Percentiles rank a stretch among this genome's conserved stretches.
Conservation (phyloP, 2,329 filamentous ascomycete genomes). For the Furcasterigmium sp. region DNA sequence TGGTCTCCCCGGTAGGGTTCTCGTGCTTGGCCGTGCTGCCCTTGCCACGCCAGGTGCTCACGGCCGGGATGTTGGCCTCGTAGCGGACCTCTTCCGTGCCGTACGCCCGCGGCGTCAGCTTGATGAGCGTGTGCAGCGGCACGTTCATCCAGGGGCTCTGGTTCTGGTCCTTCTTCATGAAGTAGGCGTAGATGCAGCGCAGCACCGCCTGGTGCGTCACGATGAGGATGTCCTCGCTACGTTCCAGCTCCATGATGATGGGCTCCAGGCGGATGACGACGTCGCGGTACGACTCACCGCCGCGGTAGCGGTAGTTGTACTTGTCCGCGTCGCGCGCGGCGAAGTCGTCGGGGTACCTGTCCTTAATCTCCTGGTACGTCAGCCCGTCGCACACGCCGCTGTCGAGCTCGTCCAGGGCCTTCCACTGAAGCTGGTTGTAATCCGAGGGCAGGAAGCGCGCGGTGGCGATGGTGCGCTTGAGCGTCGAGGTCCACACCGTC, state of each 20-base stretch:
- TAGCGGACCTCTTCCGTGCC: constrained; percentile 85
- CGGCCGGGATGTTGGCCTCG: constrained; percentile 87
- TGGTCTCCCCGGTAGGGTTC: constrained; percentile 39
- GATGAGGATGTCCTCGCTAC: constrained; percentile 94
- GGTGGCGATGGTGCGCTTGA: constrained; percentile 84
- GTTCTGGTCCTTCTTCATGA: constrained; percentile 94
- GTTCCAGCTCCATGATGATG: constrained; percentile 98
- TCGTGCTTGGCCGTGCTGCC: constrained; percentile 89
- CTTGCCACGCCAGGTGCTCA: constrained; percentile 94
- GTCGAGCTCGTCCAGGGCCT: constrained; percentile 94
- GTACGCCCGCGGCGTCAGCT: constrained; percentile 90
- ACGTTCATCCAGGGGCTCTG: constrained; percentile 98
- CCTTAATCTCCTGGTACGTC: constrained; percentile 92
- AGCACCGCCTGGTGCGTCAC: constrained; percentile 97
- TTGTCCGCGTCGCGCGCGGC: constrained; percentile 94
- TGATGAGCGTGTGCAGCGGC: constrained; percentile 91
- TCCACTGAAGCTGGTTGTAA: constrained; percentile 97
- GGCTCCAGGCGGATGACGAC: constrained; percentile 96
- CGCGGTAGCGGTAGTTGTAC: constrained; percentile 98
- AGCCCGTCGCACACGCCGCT: constrained; percentile 94
- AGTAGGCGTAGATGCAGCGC: constrained; percentile 97
- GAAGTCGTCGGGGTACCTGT: constrained; percentile 90
- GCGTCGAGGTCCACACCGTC: constrained; percentile 58
- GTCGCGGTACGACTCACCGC: constrained; percentile 91
- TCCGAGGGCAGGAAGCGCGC: constrained; percentile 73